Evolutionary conservation across 2,329 filamentous ascomycete genomes (phyloP).

Genomic region (Graphiopsis chlorocephala): DNA sequence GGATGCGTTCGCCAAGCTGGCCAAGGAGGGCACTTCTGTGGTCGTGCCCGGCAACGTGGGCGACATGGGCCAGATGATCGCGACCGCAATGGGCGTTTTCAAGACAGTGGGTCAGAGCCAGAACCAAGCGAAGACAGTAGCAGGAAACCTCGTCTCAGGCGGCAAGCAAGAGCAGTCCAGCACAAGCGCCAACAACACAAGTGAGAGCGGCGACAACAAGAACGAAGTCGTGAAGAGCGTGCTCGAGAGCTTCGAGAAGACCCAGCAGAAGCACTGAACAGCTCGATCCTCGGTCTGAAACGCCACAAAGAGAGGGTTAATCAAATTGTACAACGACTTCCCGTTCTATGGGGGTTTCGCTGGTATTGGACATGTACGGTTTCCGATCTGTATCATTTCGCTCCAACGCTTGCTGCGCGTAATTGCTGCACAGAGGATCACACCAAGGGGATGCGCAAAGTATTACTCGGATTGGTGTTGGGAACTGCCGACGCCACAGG

Average conservation of each 20-base stretch:
- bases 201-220: conserved; percentile 20
- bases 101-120: conserved; percentile 86
- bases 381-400: neutral
- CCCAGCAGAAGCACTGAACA: conserved; percentile 35
- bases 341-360: neutral
- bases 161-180: conserved; percentile 6
- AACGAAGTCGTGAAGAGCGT: conserved; percentile 38
- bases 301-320: neutral
- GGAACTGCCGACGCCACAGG: neutral
- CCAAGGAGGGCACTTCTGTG: conserved; percentile 91
- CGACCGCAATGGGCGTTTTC: conserved; percentile 90
- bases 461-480: neutral
- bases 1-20: conserved; percentile 86
- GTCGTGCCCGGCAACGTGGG: conserved; percentile 96
- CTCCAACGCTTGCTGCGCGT: neutral
- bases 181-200: conserved; percentile 16
- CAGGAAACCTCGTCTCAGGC: conserved; percentile 42
- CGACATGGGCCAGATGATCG: conserved; percentile 95
- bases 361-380: neutral
- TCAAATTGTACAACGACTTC: neutral
- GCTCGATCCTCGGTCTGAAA: neutral
- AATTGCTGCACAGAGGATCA: neutral
- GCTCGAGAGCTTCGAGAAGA: conserved; percentile 40
- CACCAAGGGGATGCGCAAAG: neutral
- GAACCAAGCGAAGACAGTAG: conserved; percentile 68